phyloP scores from a whole-genome alignment of 2,329 filamentous ascomycete species.

The Fusarium incarnatum region DNA sequence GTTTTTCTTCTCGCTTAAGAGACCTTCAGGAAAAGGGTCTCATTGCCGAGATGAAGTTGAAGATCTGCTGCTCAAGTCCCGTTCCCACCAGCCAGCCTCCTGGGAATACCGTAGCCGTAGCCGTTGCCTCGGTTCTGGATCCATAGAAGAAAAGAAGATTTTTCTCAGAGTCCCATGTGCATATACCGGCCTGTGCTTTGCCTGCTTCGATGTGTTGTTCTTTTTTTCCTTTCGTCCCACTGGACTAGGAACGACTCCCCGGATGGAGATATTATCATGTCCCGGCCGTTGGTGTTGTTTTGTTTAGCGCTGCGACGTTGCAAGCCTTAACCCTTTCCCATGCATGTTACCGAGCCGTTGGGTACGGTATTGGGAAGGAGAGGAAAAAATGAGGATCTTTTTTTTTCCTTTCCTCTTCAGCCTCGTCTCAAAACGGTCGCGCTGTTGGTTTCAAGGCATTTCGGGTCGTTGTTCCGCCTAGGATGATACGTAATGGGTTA shows the following conservation, averaged over 20 bases:
- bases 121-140: constrained; percentile 17
- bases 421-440: constrained; percentile 20
- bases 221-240: constrained; percentile 4
- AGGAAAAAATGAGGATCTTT: not conserved
- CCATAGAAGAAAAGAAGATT: constrained; percentile 15
- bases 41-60: constrained; percentile 17
- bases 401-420: constrained; percentile 17
- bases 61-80: constrained; percentile 12
- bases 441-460: constrained; percentile 9
- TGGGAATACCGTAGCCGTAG: not conserved
- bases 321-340: constrained; percentile 14
- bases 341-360: constrained; percentile 28
- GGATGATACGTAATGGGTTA: constrained; percentile 14
- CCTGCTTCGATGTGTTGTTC: constrained; percentile 5
- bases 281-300: constrained; percentile 11
- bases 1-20: constrained; percentile 9
- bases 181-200: constrained; percentile 3
- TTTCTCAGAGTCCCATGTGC: not conserved
- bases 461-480: constrained; percentile 3
- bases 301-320: constrained; percentile 26
- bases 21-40: not conserved
- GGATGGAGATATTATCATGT: constrained; percentile 15
- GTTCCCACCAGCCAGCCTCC: not conserved
- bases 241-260: constrained; percentile 11
- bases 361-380: constrained; percentile 13